Base-by-base conservation (phyloP, 2,329 filamentous ascomycete genomes). In the Pyrenophora graminea region DNA sequence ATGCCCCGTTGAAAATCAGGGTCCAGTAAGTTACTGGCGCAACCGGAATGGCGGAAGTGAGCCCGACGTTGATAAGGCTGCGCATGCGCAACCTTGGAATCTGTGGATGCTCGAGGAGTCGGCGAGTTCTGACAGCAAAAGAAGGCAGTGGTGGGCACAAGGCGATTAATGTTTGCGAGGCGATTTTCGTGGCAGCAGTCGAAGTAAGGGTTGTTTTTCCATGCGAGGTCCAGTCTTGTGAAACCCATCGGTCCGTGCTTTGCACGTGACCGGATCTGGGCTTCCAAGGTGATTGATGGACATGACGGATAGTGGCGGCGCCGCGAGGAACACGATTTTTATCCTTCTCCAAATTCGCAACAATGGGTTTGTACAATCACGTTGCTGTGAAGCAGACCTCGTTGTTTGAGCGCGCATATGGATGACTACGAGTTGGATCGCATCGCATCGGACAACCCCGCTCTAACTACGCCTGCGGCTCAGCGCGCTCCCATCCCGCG, bases 371-470 rank as follows among this genome's bases (percentile, higher is more conserved):
- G 27, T 30, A 4, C 27, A 30, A 12, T 13, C 10, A 12, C 27
- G 8, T 13, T 13, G 27, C 9, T 30, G 27, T 30, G 27, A 30
- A 13, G 10, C 27, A 5, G 4, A 30, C 12, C 27, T 25, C 27
- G 6, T 23, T n/a, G 23, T 25, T 19, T 45, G 5, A 18, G 15
- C 23, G 38, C 43, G 27, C 52, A 13, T 6, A 70, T 70, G 68
- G 63, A 70, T 53, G 66, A 67, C 33, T 58, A 59, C 31, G 62
- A 65, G 34, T 32, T 70, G 25, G 58, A 68, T 27, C 62, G 57
- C 15, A 63, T 68, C 23, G 59, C 48, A 2, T 62, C 64, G 25
- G 53, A 70, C 42, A 63, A 70, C 43, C 67, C 67, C 31, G 67
- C 66, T 17, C 52, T 68, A 44, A 64, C 63, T 15, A 45, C 54